Evolutionary conservation across 2,329 filamentous ascomycete genomes (phyloP).

Genomic region (Macroventuria anomochaeta): DNA sequence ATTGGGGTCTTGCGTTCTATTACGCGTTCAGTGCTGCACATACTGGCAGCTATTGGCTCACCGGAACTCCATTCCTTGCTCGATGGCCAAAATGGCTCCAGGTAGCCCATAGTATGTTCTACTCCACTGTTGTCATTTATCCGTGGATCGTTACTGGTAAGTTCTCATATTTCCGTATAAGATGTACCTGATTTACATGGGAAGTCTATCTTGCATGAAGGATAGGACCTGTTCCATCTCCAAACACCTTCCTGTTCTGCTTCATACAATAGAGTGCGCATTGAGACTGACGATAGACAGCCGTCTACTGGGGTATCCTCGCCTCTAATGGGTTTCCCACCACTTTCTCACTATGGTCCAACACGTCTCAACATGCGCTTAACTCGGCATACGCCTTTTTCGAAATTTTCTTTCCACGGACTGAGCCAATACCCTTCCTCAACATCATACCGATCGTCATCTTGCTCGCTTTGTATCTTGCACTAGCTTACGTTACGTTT

Average conservation of each 20-base stretch:
- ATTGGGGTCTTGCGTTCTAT: slow-evolving; percentile 85
- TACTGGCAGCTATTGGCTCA: slow-evolving; percentile 67
- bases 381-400: slow-evolving; percentile 78
- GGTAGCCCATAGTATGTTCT: slow-evolving; percentile 50
- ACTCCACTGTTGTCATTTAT: slow-evolving; percentile 52
- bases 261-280: background rate
- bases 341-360: slow-evolving; percentile 57
- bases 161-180: slow-evolving; percentile 19
- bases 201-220: background rate
- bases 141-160: slow-evolving; percentile 55
- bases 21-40: slow-evolving; percentile 71
- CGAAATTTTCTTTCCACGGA: slow-evolving; percentile 74
- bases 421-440: slow-evolving; percentile 66
- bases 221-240: background rate
- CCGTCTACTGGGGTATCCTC: slow-evolving; percentile 53
- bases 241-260: background rate
- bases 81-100: slow-evolving; percentile 49
- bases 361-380: slow-evolving; percentile 75
- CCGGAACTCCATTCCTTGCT: slow-evolving; percentile 46
- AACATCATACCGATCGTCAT: slow-evolving; percentile 72
- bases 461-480: slow-evolving; percentile 75
- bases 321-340: slow-evolving; percentile 42
- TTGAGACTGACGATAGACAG: slow-evolving; percentile 33
- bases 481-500: slow-evolving; percentile 74
- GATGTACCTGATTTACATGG: background rate